These are phyloP conservation scores for Auriscalpium microsporum DNA, from an alignment of 768 basidiomycete genomes.

Conservation along the genomic window DNA sequence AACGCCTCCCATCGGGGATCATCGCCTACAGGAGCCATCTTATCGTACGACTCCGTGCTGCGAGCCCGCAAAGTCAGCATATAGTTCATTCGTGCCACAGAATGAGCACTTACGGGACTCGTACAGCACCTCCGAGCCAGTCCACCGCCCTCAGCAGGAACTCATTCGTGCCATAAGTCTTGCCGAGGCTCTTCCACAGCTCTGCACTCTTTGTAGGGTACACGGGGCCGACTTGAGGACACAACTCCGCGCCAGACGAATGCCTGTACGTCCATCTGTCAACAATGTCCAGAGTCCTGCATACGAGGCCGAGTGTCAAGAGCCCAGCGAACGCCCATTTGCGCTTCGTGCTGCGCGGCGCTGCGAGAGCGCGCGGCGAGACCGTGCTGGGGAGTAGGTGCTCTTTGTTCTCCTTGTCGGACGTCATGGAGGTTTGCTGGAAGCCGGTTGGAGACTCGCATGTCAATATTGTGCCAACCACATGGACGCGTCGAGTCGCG, in stretches of 20 bases:
- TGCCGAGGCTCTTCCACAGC: slow-evolving; percentile 25
- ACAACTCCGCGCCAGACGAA: background rate
- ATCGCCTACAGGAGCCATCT: slow-evolving; percentile 37
- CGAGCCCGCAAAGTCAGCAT: background rate
- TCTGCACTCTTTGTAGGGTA: slow-evolving; percentile 22
- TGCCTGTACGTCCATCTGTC: too few relatives aligned
- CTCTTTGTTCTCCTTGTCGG: too few relatives aligned
- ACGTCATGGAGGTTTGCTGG: too few relatives aligned
- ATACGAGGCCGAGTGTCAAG: too few relatives aligned
- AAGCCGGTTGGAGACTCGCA: too few relatives aligned
- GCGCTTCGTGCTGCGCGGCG: too few relatives aligned
- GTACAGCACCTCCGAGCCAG: slow-evolving; percentile 33
- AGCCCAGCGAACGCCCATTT: too few relatives aligned
- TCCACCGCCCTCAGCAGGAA: slow-evolving; percentile 29
- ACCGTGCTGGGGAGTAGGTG: too few relatives aligned
- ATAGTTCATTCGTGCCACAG: background rate
- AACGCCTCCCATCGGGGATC: slow-evolving; percentile 40
- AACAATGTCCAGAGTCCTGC: too few relatives aligned
- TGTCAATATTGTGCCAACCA: too few relatives aligned
- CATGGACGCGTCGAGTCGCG: too few relatives aligned
- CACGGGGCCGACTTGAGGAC: slow-evolving; percentile 22
- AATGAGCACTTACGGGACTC: slow-evolving; percentile 27
- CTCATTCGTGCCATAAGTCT: slow-evolving; percentile 22
- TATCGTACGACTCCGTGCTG: slow-evolving; percentile 46
- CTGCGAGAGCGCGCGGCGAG: too few relatives aligned